Evolutionary conservation across 2,329 filamentous ascomycete genomes (phyloP).

Genomic region (Verticillium isaacii): DNA sequence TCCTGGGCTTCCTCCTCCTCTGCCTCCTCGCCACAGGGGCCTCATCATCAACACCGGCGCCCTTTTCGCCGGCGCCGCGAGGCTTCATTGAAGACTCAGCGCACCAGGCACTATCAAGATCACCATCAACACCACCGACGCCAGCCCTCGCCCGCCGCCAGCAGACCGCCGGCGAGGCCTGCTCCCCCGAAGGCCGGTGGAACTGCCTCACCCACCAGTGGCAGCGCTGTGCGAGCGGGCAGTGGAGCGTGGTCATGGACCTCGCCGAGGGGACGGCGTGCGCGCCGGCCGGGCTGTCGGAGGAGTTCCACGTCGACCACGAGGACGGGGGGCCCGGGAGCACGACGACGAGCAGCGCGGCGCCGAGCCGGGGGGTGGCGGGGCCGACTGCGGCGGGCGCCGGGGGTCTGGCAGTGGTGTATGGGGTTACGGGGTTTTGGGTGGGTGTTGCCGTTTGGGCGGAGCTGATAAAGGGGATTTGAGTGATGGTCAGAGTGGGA

Average conservation of each 20-base stretch:
- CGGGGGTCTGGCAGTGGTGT: not conserved
- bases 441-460: not conserved
- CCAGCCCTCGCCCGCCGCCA: conserved; percentile 12
- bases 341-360: not conserved
- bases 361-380: not conserved
- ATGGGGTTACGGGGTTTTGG: not conserved
- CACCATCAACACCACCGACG: not conserved
- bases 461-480: not conserved
- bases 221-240: conserved; percentile 44
- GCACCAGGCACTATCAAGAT: not conserved
- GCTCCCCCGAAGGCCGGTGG: conserved; percentile 46
- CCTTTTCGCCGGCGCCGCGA: not conserved
- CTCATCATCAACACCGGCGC: not conserved
- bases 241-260: conserved; percentile 39
- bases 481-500: not conserved
- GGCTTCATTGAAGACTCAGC: not conserved
- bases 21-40: not conserved
- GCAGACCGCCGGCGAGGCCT: conserved; percentile 30
- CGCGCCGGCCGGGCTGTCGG: conserved; percentile 33
- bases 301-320: conserved; percentile 32
- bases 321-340: not conserved
- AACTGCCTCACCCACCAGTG: conserved; percentile 45
- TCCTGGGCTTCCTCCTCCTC: not conserved
- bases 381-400: not conserved
- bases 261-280: conserved; percentile 42